These are phyloP conservation scores for Xerocomellus dryophilus DNA, from an alignment of 768 basidiomycete genomes.

Conservation along the genomic window DNA sequence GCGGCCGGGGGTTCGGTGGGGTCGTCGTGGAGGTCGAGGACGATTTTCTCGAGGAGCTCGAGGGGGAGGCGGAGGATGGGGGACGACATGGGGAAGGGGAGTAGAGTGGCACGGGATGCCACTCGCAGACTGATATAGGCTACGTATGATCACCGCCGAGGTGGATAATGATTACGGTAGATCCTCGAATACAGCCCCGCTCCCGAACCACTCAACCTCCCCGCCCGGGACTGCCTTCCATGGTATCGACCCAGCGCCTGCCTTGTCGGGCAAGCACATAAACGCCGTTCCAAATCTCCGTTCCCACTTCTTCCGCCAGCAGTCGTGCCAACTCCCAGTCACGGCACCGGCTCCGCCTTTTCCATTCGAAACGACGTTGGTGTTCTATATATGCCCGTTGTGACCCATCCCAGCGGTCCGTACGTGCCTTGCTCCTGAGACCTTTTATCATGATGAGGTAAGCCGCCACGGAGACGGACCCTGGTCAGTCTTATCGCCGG, in stretches of 20 bases:
- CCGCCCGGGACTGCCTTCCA: too few relatives aligned
- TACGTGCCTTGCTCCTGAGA: too few relatives aligned
- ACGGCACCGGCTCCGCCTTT: too few relatives aligned
- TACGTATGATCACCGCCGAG: slow-evolving; percentile 7
- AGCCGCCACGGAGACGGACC: not conserved
- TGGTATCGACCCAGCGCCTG: too few relatives aligned
- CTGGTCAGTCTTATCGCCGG: slow-evolving; percentile 20
- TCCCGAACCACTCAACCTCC: not conserved
- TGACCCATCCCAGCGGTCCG: too few relatives aligned
- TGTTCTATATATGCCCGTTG: too few relatives aligned
- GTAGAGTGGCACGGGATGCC: slow-evolving; percentile 4
- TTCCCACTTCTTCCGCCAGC: too few relatives aligned
- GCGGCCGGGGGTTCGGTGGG: slow-evolving; percentile 31
- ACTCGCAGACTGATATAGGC: slow-evolving; percentile 14
- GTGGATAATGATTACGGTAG: not conserved
- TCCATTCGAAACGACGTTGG: too few relatives aligned
- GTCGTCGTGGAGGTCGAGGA: slow-evolving; percentile 38
- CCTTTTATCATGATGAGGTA: not conserved
- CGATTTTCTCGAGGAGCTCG: slow-evolving; percentile 51
- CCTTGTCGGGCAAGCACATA: too few relatives aligned
- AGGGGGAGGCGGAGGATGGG: slow-evolving; percentile 35
- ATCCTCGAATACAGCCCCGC: not conserved
- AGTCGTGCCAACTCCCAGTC: too few relatives aligned
- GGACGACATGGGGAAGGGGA: slow-evolving; percentile 18
- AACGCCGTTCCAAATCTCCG: too few relatives aligned